These are phyloP conservation scores for Ceratocystis smalleyi DNA, from an alignment of 2,329 filamentous ascomycete species.

Conservation along the genomic window DNA sequence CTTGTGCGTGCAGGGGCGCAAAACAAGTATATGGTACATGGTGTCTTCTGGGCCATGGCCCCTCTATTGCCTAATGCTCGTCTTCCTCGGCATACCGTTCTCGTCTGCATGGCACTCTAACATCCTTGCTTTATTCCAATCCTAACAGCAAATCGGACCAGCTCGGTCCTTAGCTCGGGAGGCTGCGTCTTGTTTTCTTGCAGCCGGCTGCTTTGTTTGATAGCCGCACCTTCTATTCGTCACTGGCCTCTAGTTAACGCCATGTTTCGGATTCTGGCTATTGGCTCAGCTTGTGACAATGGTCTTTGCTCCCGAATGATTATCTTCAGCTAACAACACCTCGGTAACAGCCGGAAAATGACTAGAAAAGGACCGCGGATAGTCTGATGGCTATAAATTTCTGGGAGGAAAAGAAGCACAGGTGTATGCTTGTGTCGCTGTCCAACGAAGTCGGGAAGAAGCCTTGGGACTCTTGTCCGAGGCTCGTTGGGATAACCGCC, in stretches of 20 bases:
- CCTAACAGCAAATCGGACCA: neutral
- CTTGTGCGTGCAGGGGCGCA: slow-evolving; percentile 1
- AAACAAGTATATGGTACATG: neutral
- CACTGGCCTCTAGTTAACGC: neutral
- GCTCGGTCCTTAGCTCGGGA: neutral
- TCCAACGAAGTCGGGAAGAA: neutral
- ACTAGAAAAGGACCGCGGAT: too few species aligned
- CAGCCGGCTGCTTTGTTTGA: neutral
- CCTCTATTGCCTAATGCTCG: neutral
- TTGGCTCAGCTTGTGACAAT: neutral
- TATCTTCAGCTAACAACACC: neutral
- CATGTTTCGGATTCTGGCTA: neutral
- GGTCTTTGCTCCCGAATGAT: neutral
- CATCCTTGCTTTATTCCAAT: neutral
- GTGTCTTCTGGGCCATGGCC: neutral
- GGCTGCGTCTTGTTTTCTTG: neutral
- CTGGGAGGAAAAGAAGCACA: neutral
- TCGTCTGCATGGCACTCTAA: neutral
- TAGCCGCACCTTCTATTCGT: neutral
- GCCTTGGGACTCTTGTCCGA: neutral
- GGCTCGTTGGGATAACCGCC: neutral
- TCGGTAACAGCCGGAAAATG: neutral
- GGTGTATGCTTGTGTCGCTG: neutral
- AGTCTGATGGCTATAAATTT: neutral
- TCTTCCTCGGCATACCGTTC: neutral